These are phyloP conservation scores for Potentilla sterilis DNA, from an alignment of 306 rosid species.

Conservation along the genomic window DNA sequence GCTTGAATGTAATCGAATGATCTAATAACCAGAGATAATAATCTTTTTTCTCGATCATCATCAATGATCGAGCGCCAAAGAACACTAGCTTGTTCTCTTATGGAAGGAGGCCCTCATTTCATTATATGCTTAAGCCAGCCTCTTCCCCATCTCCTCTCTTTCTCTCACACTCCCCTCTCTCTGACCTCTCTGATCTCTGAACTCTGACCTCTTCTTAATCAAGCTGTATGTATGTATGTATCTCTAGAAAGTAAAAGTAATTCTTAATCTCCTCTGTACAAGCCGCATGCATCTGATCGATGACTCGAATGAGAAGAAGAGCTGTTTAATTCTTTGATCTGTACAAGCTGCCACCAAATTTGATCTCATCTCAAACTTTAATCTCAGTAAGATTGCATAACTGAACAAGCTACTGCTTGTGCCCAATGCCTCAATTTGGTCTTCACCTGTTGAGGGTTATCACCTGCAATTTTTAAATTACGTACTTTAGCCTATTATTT, in stretches of 20 bases:
- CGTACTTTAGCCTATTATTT: neutral
- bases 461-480: conserved; percentile 44
- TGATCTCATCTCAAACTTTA: neutral
- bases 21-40: neutral
- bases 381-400: conserved; percentile 59
- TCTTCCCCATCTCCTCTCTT: neutral
- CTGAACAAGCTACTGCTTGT: conserved; percentile 95
- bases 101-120: neutral
- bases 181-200: neutral
- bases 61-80: neutral
- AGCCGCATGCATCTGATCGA: neutral
- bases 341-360: conserved; percentile 8
- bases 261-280: conserved; percentile 4
- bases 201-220: neutral
- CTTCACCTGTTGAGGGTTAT: conserved; percentile 80
- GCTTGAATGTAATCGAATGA: neutral
- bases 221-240: neutral
- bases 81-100: neutral
- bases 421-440: conserved; percentile 94
- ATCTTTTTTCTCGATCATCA: neutral
- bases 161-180: neutral
- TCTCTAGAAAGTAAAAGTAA: conserved; percentile 7
- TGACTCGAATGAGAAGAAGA: neutral
- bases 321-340: neutral
- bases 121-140: neutral